Evolutionary conservation across 1,284 basidiomycete genomes (phyloP), one percentile per base, ranked within the genome.

Genomic region (Anthracocystis walkeri): DNA sequence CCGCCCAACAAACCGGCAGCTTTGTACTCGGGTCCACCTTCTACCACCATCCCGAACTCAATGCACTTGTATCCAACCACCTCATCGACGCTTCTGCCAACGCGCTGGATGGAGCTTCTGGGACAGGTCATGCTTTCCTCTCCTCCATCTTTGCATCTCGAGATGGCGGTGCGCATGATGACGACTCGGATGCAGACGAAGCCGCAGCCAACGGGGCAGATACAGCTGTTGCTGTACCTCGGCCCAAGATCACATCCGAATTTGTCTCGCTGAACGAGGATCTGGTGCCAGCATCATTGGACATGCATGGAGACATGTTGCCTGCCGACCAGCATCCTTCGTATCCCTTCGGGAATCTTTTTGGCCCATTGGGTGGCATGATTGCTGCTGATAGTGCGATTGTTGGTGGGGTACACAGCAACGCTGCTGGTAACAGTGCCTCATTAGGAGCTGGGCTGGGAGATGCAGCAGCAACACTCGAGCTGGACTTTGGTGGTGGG

Each of bases 251-350:
- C 44, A 60, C 67, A 3, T 55, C 51, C 18, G 75, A 77, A 48
- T 71, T 58, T 27, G 69, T 77, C 7, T 67, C 71, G 5, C 54
- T 77, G 33, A 74, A 71, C 40, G 80, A 82, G 41, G 75, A 79
- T 54, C 54, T 82, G n/a, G 62, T 82, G 2, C 80, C 80, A 1
- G 69, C 70, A 12, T 55, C 65, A 5, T 58, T 76, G n/a, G 80
- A 82, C 38, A 65, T 73, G 54, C 77, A 81, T 27, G 69, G 74
- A 25, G 81, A 82, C 42, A 78, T 78, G 60, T 52, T 82, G 31
- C 81, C 81, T 11, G 73, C 70, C 7, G 81, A 82, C 35, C 76
- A 79, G 59, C 81, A 82, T 56, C 66, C 81, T 8, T 78, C 76
- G 12, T 82, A 81, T 53, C 79, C 79, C 0, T 77, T 79, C 29